Conservation (phyloP, 352 stramenopile genomes). For the Pythium rishiriense region DNA sequence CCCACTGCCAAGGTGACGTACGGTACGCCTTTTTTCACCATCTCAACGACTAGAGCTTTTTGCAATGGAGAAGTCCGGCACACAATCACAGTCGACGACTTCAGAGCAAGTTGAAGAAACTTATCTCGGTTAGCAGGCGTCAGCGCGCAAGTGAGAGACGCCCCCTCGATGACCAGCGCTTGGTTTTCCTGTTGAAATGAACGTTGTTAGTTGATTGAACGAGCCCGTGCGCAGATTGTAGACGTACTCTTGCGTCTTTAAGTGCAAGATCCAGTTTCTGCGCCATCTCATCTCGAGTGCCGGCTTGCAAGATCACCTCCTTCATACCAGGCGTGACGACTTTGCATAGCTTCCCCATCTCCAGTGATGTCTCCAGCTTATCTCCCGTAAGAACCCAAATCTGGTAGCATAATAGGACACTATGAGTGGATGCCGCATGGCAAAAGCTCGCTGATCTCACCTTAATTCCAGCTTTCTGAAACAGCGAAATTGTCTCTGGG, state of each 20-base stretch:
- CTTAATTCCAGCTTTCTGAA: slow-evolving; percentile 94
- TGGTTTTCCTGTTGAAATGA: slow-evolving; percentile 44
- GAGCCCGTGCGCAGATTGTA: background rate
- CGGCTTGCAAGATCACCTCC: slow-evolving; percentile 56
- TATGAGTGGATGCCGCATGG: background rate
- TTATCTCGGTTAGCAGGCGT: slow-evolving; percentile 51
- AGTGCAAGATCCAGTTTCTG: slow-evolving; percentile 52
- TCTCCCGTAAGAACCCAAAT: slow-evolving; percentile 96
- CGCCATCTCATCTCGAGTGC: slow-evolving; percentile 49
- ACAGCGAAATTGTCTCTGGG: slow-evolving; percentile 90
- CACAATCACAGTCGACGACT: slow-evolving; percentile 84
- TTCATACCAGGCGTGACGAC: slow-evolving; percentile 87
- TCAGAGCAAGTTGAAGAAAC: slow-evolving; percentile 70
- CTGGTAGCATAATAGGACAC: slow-evolving; percentile 26
- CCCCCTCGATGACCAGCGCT: slow-evolving; percentile 69
- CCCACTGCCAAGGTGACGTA: slow-evolving; percentile 95
- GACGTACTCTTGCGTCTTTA: slow-evolving; percentile 39
- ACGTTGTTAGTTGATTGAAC: background rate
- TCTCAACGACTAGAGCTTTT: slow-evolving; percentile 92
- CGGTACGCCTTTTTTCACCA: slow-evolving; percentile 86
- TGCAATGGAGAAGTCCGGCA: slow-evolving; percentile 89
- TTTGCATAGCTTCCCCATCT: slow-evolving; percentile 95
- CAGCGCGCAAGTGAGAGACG: slow-evolving; percentile 59
- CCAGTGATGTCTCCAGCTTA: slow-evolving; percentile 98
- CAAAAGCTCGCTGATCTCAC: slow-evolving; percentile 43